Percentiles rank a stretch among this genome's conserved stretches.
These are phyloP conservation scores for Puccinia hordei DNA, from an alignment of 1,284 basidiomycete genomes.

Conservation along the genomic window DNA sequence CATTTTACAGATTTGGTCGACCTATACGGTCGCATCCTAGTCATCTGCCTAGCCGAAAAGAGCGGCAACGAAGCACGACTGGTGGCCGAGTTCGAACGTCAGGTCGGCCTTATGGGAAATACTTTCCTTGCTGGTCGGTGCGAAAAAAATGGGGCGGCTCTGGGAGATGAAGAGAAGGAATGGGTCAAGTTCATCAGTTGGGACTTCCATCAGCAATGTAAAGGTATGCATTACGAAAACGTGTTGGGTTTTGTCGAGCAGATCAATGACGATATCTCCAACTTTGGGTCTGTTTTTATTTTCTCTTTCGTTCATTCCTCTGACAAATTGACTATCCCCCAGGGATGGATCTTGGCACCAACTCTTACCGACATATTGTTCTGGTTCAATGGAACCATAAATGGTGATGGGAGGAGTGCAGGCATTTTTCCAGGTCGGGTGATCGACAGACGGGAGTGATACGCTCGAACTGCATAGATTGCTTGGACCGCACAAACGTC, in stretches of 20 bases:
- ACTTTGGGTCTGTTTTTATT: constrained; percentile 67
- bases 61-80: constrained; percentile 40
- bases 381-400: not conserved
- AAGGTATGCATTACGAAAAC: constrained; percentile 85
- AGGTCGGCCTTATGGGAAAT: not conserved
- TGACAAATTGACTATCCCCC: not conserved
- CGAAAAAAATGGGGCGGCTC: not conserved
- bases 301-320: constrained; percentile 24
- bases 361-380: not conserved
- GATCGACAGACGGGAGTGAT: constrained; percentile 52
- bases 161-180: constrained; percentile 67
- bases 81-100: constrained; percentile 31
- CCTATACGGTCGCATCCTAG: constrained; percentile 22
- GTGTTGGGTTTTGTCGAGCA: constrained; percentile 79
- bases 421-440: constrained; percentile 21
- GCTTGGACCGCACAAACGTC: constrained; percentile 78
- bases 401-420: not conserved
- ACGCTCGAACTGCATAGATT: constrained; percentile 84
- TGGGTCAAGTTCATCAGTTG: constrained; percentile 94
- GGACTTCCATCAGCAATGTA: constrained; percentile 97
- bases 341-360: constrained; percentile 52
- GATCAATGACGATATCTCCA: constrained; percentile 72
- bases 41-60: constrained; percentile 43
- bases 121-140: not conserved
- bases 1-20: constrained; percentile 20